Conservation (phyloP, 805 yeast species). For the Metschnikowia rubicola region DNA sequence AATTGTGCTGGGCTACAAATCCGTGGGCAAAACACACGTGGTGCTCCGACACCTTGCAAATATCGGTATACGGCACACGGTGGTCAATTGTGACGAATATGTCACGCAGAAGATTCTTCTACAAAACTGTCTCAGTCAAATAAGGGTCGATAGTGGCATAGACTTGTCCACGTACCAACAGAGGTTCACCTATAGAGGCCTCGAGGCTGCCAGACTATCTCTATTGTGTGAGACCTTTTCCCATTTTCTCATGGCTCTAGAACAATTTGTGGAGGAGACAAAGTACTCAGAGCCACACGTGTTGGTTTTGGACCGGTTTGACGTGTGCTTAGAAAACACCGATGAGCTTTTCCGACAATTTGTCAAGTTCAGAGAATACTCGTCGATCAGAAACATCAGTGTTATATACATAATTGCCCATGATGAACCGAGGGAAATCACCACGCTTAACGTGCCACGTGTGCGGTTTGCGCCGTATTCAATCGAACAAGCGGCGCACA, state of each 20-base stretch:
- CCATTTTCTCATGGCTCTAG: conserved; percentile 39
- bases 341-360: conserved; percentile 40
- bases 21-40: conserved; percentile 47
- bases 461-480: conserved; percentile 39
- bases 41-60: conserved; percentile 29
- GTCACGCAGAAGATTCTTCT: conserved; percentile 39
- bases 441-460: conserved; percentile 39
- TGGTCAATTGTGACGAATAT: conserved; percentile 45
- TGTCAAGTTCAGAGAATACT: conserved; percentile 42
- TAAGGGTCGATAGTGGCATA: conserved; percentile 35
- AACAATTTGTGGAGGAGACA: conserved; percentile 32
- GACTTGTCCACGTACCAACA: conserved; percentile 19
- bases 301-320: conserved; percentile 47
- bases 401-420: conserved; percentile 41
- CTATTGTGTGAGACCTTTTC: conserved; percentile 40
- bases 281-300: conserved; percentile 35
- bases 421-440: conserved; percentile 35
- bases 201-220: conserved; percentile 24
- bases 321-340: conserved; percentile 42
- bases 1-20: conserved; percentile 46
- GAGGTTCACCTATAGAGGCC: conserved; percentile 25
- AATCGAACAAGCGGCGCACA: conserved; percentile 32
- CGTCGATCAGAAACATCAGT: conserved; percentile 28
- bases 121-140: conserved; percentile 38
- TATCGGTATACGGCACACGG: conserved; percentile 25